Conservation (phyloP, 2,329 filamentous ascomycete species). For the Penicillium freii region DNA sequence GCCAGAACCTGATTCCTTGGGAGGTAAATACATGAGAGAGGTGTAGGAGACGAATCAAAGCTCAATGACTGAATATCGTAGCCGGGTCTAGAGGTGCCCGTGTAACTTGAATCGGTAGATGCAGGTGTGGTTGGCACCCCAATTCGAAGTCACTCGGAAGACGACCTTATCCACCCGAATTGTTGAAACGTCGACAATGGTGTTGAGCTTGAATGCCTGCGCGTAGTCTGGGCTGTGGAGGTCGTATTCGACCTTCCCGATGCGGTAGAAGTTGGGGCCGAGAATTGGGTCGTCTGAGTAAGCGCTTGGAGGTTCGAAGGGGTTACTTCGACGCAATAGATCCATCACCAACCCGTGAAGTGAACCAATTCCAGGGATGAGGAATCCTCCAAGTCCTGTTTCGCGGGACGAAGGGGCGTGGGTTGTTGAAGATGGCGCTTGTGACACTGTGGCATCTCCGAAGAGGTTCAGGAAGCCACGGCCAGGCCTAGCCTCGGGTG, state of each 20-base stretch:
- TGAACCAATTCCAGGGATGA: conserved; percentile 15
- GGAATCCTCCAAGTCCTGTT: conserved; percentile 14
- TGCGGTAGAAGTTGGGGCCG: conserved; percentile 39
- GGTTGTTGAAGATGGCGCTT: background rate
- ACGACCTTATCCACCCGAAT: conserved; percentile 42
- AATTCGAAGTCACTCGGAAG: conserved; percentile 45
- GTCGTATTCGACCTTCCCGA: conserved; percentile 43
- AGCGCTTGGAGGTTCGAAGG: conserved; percentile 29
- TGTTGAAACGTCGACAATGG: conserved; percentile 36
- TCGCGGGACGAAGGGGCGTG: conserved; percentile 10
- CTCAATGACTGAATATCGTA: background rate
- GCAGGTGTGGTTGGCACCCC: conserved; percentile 46
- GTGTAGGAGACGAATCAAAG: conserved; percentile 1
- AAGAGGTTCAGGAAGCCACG: conserved; percentile 5
- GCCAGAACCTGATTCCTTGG: background rate
- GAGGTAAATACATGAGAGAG: conserved; percentile 1
- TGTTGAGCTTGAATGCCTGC: conserved; percentile 42
- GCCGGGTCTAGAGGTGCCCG: conserved; percentile 33
- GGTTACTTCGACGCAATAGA: conserved; percentile 31
- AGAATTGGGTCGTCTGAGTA: conserved; percentile 40
- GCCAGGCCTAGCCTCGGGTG: background rate
- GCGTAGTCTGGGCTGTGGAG: conserved; percentile 34
- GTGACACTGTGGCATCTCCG: conserved; percentile 1
- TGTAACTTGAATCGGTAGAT: conserved; percentile 48
- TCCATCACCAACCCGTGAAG: conserved; percentile 35